Base-by-base conservation (phyloP, 306 rosid species). In the Pterocarpus macrocarpus region DNA sequence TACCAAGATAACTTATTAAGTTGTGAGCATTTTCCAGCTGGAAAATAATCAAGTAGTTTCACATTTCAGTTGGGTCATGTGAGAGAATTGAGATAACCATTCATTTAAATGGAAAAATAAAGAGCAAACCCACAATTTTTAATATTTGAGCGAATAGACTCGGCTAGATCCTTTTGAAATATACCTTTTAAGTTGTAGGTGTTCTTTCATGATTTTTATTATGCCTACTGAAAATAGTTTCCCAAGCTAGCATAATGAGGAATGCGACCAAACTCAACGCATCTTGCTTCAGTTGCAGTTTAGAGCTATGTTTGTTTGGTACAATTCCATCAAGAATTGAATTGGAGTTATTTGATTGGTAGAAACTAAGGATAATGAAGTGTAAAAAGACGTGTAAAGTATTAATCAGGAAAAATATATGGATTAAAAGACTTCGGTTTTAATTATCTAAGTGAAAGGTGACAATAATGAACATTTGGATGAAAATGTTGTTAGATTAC, bases 41-140 rank as follows among this genome's bases (percentile, higher is more conserved):
- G 78, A 49, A 80, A 80, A 63, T 80, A 50, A 28, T 45, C 45
- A 16, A 45, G 45, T 52, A 65, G 69, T 32, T 53, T 41, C 55
- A 32, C 32, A 55, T 73, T 43, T 73, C 63, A 55, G 72, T 33
- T 64, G 33, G 64, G 33, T n/a, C 16, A 15, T 4, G 32, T 33
- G 4, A 41, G 64, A 64, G 75, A 57, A 62, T 9, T 61, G 32
- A 69, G 59, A 45, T 61, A 36, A 38, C 35, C 45, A 49, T 49
- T 17, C 10, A 8, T 59, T 22, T 14, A 75, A 59, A 75, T 73
- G 56, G 44, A 12, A 35, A 43, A 33, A 30, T 14, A 33, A 71
- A 33, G 30, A 22, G 28, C 28, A 22, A 22, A 22, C 28, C 28
- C 28, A 22, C 1, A 10, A 39, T 56, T 65, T 63, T 53, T 44